These are phyloP conservation scores for Ascochyta clinopodiicola DNA, from an alignment of 2,329 filamentous ascomycete species.

Conservation along the genomic window DNA sequence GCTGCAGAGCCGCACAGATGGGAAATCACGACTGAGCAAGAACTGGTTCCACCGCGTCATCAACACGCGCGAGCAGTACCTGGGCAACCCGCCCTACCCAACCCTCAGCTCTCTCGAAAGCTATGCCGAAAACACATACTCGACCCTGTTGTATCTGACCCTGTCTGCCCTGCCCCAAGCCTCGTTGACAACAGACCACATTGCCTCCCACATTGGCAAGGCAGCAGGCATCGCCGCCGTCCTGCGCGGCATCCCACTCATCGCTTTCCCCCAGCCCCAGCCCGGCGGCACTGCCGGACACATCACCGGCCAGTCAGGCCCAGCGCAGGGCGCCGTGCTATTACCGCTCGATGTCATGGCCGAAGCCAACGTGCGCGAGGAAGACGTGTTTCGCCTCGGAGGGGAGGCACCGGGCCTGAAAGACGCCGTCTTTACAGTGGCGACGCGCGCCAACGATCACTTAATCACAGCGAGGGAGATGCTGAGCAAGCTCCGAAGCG, in stretches of 20 bases:
- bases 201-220: slow-evolving; percentile 95
- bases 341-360: slow-evolving; percentile 92
- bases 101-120: slow-evolving; percentile 77
- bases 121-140: slow-evolving; percentile 95
- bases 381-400: slow-evolving; percentile 85
- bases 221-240: slow-evolving; percentile 87
- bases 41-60: slow-evolving; percentile 72
- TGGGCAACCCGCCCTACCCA: slow-evolving; percentile 82
- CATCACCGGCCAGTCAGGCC: slow-evolving; percentile 47
- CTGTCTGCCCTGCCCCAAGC: slow-evolving; percentile 79
- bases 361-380: slow-evolving; percentile 78
- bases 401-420: slow-evolving; percentile 79
- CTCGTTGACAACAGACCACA: slow-evolving; percentile 85
- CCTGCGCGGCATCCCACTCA: slow-evolving; percentile 82
- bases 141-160: slow-evolving; percentile 87
- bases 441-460: slow-evolving; percentile 93
- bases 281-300: slow-evolving; percentile 56
- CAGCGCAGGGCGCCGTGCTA: slow-evolving; percentile 70
- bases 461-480: slow-evolving; percentile 93
- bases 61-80: slow-evolving; percentile 78
- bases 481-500: slow-evolving; percentile 69
- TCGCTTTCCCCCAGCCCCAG: slow-evolving; percentile 77
- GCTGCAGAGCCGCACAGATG: slow-evolving; percentile 55
- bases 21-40: slow-evolving; percentile 60
- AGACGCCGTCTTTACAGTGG: slow-evolving; percentile 90